A percentile compares a stretch with the other conserved stretches of the same genome.
These are phyloP conservation scores for Juncus effusus DNA, from an alignment of 176 grass and related monocot species.

Conservation along the genomic window DNA sequence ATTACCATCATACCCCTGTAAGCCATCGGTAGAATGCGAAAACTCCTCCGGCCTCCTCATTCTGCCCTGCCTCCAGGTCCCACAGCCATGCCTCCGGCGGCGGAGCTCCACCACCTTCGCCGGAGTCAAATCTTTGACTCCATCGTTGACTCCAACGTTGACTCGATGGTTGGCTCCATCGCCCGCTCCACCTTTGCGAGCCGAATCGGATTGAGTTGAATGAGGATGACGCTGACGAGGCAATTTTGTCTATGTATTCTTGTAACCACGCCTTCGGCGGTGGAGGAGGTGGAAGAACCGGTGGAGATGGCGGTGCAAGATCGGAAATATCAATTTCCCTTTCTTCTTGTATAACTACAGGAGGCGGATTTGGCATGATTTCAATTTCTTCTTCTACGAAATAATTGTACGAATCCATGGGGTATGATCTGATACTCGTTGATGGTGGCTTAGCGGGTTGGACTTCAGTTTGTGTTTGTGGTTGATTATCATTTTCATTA, in stretches of 20 bases:
- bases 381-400: slow-evolving; percentile 83
- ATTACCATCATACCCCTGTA: slow-evolving; percentile 49
- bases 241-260: slow-evolving; percentile 36
- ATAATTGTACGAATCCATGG: slow-evolving; percentile 53
- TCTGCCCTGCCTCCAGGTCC: slow-evolving; percentile 56
- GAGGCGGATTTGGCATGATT: slow-evolving; percentile 41
- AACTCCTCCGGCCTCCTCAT: slow-evolving; percentile 42
- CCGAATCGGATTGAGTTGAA: slow-evolving; percentile 51
- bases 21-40: slow-evolving; percentile 62
- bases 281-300: neutral
- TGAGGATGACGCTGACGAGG: slow-evolving; percentile 53
- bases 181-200: slow-evolving; percentile 51
- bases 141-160: slow-evolving; percentile 62
- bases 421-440: slow-evolving; percentile 33
- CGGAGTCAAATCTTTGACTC: slow-evolving; percentile 30
- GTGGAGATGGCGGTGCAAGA: neutral
- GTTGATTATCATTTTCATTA: slow-evolving; percentile 19
- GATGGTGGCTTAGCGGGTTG: slow-evolving; percentile 10
- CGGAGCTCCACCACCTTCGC: slow-evolving; percentile 29
- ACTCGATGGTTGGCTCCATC: slow-evolving; percentile 68
- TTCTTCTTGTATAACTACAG: neutral
- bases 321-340: slow-evolving; percentile 24
- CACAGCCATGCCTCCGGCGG: slow-evolving; percentile 55
- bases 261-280: slow-evolving; percentile 23
- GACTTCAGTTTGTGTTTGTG: neutral